Base-by-base conservation (phyloP, 2,329 filamentous ascomycete species). In the Cryphonectria nitschkei region DNA sequence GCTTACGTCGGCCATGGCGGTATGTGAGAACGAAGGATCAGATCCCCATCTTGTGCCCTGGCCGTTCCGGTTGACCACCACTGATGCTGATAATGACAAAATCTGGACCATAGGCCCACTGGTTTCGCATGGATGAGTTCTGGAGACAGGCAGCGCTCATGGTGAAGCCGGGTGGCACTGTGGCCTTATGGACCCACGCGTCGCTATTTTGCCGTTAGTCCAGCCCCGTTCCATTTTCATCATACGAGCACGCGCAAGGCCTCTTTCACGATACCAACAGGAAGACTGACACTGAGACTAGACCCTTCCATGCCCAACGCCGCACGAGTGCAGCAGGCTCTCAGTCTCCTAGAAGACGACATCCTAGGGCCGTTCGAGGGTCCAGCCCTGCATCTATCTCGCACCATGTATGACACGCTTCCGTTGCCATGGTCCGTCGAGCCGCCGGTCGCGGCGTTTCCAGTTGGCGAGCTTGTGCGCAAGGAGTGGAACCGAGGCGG, bases 61-160 rank as follows among this genome's bases (percentile, higher is more conserved):
- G 6, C 19, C 7, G 4, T 8, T 37, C 39, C 6, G 64, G 46
- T 64, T 56, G 6, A 39, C 4, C 39, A 22, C 34, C 19, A 2
- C 54, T 60, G 6, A 54, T 26, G 26, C 26, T 26, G 61, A 19
- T n/a, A 22, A 50, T 50, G 19, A 39, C 11, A 2, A 39, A 4
- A 22, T 52, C n/a, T 22, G 4, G 54, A 14, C 8, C 43, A 46
- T 60, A 80, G 72, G 82, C 81, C 0, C 85, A 87, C 73, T 87
- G 85, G 85, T 86, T 87, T 76, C 80, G 86, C 69, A 81, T 86
- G 80, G 73, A 78, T 0, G 75, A 74, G 0, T 87, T 86, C 76
- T 87, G 83, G 78, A 65, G 73, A 2, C 76, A 80, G 5, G 85
- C 83, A 2, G 83, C 82, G 1, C 77, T 79, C 58, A 76, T 84